These are phyloP conservation scores for Escallonia rubra DNA, from an alignment of 129 eudicot genomes.

Conservation along the genomic window DNA sequence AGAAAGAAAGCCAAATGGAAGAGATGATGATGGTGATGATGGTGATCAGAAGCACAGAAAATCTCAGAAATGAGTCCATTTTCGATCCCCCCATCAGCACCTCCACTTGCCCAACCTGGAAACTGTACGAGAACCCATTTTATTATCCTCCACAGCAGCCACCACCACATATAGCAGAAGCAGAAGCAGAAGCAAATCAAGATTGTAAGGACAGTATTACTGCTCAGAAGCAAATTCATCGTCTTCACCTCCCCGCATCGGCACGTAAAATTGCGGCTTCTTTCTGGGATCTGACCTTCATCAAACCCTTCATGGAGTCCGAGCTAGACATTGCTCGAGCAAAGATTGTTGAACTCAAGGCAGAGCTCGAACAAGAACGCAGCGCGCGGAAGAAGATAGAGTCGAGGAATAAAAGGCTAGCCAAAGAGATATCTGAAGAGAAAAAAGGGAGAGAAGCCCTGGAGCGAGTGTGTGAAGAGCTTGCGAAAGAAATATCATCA, in stretches of 20 bases:
- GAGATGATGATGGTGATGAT: slow-evolving; percentile 47
- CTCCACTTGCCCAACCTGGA: slow-evolving; percentile 77
- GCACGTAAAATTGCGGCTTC: slow-evolving; percentile 62
- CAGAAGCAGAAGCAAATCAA: slow-evolving; percentile 2
- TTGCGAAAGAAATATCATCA: slow-evolving; percentile 35
- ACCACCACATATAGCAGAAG: slow-evolving; percentile 17
- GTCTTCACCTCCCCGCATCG: slow-evolving; percentile 56
- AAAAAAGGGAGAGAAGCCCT: slow-evolving; percentile 50
- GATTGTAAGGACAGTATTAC: not conserved
- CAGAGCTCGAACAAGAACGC: slow-evolving; percentile 56
- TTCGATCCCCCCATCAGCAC: slow-evolving; percentile 28
- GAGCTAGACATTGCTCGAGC: slow-evolving; percentile 56
- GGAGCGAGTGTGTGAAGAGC: slow-evolving; percentile 53
- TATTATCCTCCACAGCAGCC: slow-evolving; percentile 36
- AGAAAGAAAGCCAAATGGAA: slow-evolving; percentile 27
- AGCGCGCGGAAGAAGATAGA: slow-evolving; percentile 62
- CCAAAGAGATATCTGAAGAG: slow-evolving; percentile 44
- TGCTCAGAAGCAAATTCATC: slow-evolving; percentile 46
- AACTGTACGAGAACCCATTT: slow-evolving; percentile 82
- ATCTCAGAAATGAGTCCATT: slow-evolving; percentile 23
- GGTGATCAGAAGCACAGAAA: slow-evolving; percentile 48
- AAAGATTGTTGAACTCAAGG: slow-evolving; percentile 50
- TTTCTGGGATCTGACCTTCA: slow-evolving; percentile 72
- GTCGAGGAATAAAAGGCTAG: slow-evolving; percentile 46
- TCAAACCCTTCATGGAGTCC: slow-evolving; percentile 64